Conservation (phyloP, 495 filamentous ascomycete species). For the Podospora tetraspora region DNA sequence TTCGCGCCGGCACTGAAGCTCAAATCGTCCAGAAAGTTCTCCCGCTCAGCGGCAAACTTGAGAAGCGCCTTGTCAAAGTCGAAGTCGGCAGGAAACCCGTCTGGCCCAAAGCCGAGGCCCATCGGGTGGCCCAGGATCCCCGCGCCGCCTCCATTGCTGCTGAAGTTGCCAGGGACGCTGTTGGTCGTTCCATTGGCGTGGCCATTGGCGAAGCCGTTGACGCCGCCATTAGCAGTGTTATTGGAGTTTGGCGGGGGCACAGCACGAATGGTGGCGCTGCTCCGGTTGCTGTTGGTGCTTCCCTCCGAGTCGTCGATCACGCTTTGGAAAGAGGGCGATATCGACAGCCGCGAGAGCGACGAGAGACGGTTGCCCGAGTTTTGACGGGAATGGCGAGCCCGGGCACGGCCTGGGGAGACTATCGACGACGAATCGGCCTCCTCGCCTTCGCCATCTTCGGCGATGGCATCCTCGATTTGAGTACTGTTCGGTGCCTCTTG, state of each 20-base stretch:
- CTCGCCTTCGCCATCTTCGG: constrained; percentile 65
- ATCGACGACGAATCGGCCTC: constrained; percentile 35
- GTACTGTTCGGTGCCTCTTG: background rate
- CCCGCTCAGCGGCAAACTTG: constrained; percentile 91
- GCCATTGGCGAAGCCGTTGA: background rate
- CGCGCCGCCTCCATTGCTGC: background rate
- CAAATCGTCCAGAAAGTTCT: constrained; percentile 88
- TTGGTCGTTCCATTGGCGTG: background rate
- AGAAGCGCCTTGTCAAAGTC: constrained; percentile 89
- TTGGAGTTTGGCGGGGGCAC: constrained; percentile 31
- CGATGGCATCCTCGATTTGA: constrained; percentile 68
- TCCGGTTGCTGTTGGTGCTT: constrained; percentile 75
- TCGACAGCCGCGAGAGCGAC: constrained; percentile 58
- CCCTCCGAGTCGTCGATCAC: constrained; percentile 55
- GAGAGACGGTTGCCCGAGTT: constrained; percentile 63
- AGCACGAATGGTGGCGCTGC: constrained; percentile 76
- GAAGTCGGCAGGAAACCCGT: constrained; percentile 47
- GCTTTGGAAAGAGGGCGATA: constrained; percentile 25
- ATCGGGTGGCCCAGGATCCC: constrained; percentile 3
- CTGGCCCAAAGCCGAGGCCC: constrained; percentile 20
- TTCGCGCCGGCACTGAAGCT: constrained; percentile 84
- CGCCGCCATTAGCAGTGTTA: constrained; percentile 15
- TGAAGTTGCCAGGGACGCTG: background rate
- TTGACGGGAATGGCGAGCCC: constrained; percentile 55
- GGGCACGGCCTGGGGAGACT: constrained; percentile 42